A percentile compares a stretch with the other conserved stretches of the same genome.
These are phyloP conservation scores for Epichloe festucae DNA, from an alignment of 2,329 filamentous ascomycete genomes.

Conservation along the genomic window DNA sequence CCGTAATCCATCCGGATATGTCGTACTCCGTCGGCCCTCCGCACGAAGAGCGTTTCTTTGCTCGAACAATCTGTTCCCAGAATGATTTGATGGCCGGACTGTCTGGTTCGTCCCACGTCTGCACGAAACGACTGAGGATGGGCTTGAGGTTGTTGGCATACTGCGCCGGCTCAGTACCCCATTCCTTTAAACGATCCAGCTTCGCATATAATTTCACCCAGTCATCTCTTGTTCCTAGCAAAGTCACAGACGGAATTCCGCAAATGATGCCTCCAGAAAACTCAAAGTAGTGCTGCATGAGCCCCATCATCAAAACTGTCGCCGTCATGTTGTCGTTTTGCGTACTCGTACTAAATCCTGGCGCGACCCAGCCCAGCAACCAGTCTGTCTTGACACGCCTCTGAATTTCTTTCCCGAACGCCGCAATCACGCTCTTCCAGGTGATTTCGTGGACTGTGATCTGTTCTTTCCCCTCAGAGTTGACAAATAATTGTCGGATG, in stretches of 20 bases:
- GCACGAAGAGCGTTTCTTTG: slow-evolving; percentile 17
- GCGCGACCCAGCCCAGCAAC: slow-evolving; percentile 29
- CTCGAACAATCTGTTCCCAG: slow-evolving; percentile 30
- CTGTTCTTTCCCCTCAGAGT: slow-evolving; percentile 28
- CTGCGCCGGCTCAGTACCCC: slow-evolving; percentile 27
- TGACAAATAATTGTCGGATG: slow-evolving; percentile 31
- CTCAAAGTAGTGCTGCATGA: slow-evolving; percentile 27
- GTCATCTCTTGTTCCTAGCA: slow-evolving; percentile 25
- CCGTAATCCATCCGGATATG: slow-evolving; percentile 35
- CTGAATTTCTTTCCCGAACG: slow-evolving; percentile 28
- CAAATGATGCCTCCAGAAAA: slow-evolving; percentile 25
- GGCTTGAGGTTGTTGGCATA: slow-evolving; percentile 29
- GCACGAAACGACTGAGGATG: slow-evolving; percentile 31
- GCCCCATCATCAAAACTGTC: slow-evolving; percentile 31
- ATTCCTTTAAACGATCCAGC: slow-evolving; percentile 28
- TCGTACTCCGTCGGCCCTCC: slow-evolving; percentile 20
- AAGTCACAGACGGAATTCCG: slow-evolving; percentile 29
- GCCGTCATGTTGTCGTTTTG: slow-evolving; percentile 25
- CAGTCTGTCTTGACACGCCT: slow-evolving; percentile 25
- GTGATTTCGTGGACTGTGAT: slow-evolving; percentile 18
- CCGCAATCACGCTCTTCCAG: slow-evolving; percentile 15
- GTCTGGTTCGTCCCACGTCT: slow-evolving; percentile 27
- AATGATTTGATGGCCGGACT: slow-evolving; percentile 23
- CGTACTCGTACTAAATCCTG: slow-evolving; percentile 29
- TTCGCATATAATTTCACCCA: slow-evolving; percentile 27